phyloP scores from a whole-genome alignment of 2,329 filamentous ascomycete genomes.

The Penicillium decumbens region DNA sequence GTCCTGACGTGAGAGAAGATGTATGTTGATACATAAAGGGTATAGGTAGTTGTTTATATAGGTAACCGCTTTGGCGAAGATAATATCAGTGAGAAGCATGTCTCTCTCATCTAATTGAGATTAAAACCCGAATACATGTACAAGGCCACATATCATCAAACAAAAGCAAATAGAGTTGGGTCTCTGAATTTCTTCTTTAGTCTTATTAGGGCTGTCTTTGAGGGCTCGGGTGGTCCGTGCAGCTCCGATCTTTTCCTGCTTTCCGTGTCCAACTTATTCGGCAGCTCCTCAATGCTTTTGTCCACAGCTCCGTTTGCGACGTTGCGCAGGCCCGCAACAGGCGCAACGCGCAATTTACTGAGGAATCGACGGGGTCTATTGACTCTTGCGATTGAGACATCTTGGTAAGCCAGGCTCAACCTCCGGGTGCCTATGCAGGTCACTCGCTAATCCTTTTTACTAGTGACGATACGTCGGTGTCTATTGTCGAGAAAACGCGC shows the following conservation, averaged over 20 bases:
- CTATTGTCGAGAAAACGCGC: constrained; percentile 62
- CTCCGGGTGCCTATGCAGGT: neutral
- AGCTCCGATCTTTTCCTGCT: constrained; percentile 21
- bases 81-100: constrained; percentile 3
- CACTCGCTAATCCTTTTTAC: constrained; percentile 1
- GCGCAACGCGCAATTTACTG: constrained; percentile 5
- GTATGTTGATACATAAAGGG: too few species aligned
- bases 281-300: constrained; percentile 25
- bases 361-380: constrained; percentile 30
- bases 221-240: constrained; percentile 33
- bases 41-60: too few species aligned
- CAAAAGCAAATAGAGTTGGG: too few species aligned
- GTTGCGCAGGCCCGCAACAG: constrained; percentile 19
- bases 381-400: constrained; percentile 47
- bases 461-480: constrained; percentile 87
- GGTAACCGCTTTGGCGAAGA: too few species aligned
- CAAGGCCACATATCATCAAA: neutral
- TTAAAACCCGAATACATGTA: constrained; percentile 2
- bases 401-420: constrained; percentile 32
- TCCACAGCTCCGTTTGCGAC: constrained; percentile 13
- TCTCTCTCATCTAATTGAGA: neutral
- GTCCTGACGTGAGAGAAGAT: too few species aligned
- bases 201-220: constrained; percentile 18
- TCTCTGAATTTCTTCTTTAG: neutral
- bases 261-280: constrained; percentile 2